phyloP scores from a whole-genome alignment of 371 early-diverging fungal species.

The Mucor velutinosus region DNA sequence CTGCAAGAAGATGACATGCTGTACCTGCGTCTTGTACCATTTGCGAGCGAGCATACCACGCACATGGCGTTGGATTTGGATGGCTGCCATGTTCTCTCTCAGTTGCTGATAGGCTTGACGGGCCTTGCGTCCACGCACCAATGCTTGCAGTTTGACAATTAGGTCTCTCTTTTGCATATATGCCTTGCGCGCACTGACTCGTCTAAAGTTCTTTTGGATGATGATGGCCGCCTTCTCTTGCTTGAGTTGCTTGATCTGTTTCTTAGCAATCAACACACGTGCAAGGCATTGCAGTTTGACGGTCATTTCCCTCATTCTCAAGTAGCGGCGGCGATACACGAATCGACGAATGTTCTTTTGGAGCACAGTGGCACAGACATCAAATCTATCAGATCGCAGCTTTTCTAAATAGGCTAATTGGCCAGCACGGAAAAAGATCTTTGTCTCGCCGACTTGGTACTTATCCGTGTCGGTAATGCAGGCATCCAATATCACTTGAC shows the following conservation, averaged over 20 bases:
- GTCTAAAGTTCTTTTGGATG: slow-evolving; percentile 76
- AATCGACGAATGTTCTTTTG: slow-evolving; percentile 87
- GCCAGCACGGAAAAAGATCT: slow-evolving; percentile 99
- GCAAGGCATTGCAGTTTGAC: slow-evolving; percentile 60
- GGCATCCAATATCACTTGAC: slow-evolving; percentile 66
- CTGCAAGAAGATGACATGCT: slow-evolving; percentile 76
- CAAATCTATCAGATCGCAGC: slow-evolving; percentile 76
- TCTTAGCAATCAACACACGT: slow-evolving; percentile 65
- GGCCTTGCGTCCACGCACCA: slow-evolving; percentile 58
- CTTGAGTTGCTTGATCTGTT: slow-evolving; percentile 51
- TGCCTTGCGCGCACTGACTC: slow-evolving; percentile 62
- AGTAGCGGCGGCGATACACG: slow-evolving; percentile 69
- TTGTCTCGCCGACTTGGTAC: slow-evolving; percentile 96
- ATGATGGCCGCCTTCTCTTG: slow-evolving; percentile 71
- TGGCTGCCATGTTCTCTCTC: slow-evolving; percentile 67
- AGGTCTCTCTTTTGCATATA: slow-evolving; percentile 42
- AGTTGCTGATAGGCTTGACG: slow-evolving; percentile 44
- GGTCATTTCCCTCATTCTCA: slow-evolving; percentile 55
- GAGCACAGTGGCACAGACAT: slow-evolving; percentile 78
- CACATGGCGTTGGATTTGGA: slow-evolving; percentile 68
- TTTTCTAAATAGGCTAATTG: slow-evolving; percentile 92
- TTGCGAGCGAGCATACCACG: slow-evolving; percentile 69
- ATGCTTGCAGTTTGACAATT: slow-evolving; percentile 43
- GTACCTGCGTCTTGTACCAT: slow-evolving; percentile 50
- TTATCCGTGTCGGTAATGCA: slow-evolving; percentile 78